phyloP scores from a whole-genome alignment of 129 eudicot species.

The Dittrichia graveolens region DNA sequence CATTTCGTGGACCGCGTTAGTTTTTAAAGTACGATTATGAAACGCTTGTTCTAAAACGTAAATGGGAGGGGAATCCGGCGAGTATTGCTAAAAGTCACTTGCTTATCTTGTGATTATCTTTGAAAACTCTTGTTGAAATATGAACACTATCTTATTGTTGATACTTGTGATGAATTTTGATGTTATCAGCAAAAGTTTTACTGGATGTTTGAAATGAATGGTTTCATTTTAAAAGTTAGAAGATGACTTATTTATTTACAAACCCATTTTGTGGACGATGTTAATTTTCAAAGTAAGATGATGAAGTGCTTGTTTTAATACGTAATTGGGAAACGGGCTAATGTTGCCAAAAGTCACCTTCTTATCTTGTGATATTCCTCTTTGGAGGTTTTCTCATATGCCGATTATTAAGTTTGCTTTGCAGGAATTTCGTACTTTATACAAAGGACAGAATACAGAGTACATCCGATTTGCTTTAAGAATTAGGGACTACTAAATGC shows the following conservation, averaged over 20 bases:
- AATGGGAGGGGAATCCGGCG: neutral
- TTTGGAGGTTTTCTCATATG: constrained; percentile 22
- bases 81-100: neutral
- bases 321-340: neutral
- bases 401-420: constrained; percentile 24
- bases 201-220: neutral
- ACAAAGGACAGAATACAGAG: constrained; percentile 24
- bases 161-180: constrained; percentile 5
- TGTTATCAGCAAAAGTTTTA: neutral
- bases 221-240: no score
- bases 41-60: no score
- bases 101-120: neutral
- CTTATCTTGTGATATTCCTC: neutral
- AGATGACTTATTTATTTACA: no score
- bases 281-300: no score
- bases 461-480: neutral
- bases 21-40: no score
- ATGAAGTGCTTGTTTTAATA: no score
- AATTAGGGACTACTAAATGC: constrained; percentile 24
- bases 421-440: constrained; percentile 33
- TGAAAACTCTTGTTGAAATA: neutral
- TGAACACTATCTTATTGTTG: neutral
- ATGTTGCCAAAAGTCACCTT: constrained; percentile 1
- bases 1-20: no score
- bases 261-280: no score